phyloP scores from a whole-genome alignment of 495 filamentous ascomycete species.

The Aspergillus conjunctus region DNA sequence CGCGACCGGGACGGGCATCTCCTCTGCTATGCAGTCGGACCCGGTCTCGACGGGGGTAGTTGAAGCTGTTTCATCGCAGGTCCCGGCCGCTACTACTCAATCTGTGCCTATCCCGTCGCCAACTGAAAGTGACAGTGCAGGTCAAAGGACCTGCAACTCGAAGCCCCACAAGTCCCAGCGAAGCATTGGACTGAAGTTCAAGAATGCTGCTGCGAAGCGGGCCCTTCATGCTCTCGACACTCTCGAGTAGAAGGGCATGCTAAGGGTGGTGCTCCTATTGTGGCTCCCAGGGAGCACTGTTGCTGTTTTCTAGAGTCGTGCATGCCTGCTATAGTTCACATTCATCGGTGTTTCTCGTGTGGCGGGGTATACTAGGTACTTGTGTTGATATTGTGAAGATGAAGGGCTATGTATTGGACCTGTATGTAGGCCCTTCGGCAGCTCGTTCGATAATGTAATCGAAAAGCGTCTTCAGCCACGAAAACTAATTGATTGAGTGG shows the following conservation, averaged over 20 bases:
- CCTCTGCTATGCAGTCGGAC: no score
- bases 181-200: neutral
- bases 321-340: neutral
- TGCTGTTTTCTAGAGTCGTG: neutral
- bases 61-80: neutral
- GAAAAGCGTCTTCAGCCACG: neutral
- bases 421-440: neutral
- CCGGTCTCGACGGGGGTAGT: neutral
- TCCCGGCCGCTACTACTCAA: neutral
- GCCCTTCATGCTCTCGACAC: neutral
- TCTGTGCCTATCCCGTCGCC: neutral
- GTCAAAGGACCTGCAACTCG: neutral
- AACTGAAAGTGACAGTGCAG: neutral
- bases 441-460: neutral
- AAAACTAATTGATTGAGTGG: neutral
- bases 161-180: neutral
- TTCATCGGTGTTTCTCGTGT: neutral
- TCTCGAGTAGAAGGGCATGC: neutral
- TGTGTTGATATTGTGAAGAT: neutral
- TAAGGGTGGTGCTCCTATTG: neutral
- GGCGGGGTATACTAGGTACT: neutral
- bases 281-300: neutral
- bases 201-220: neutral
- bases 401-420: neutral
- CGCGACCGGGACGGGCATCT: no score